These are phyloP conservation scores for Somion occarium DNA, from an alignment of 1,284 basidiomycete species.

Conservation along the genomic window DNA sequence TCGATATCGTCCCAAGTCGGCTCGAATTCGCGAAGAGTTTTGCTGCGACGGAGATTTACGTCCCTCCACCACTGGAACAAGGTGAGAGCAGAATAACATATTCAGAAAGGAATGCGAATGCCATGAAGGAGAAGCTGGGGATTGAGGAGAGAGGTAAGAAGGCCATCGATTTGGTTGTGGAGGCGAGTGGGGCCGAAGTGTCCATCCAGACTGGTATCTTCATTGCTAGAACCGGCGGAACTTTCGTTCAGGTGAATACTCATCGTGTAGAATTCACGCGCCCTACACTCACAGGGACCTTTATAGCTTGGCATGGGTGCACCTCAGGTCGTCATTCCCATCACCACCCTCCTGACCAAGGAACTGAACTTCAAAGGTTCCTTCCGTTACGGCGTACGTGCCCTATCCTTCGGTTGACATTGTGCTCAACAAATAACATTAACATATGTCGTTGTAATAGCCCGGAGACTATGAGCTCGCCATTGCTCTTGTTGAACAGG, in stretches of 20 bases:
- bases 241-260: conserved; percentile 64
- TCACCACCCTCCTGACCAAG: conserved; percentile 62
- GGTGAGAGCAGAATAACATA: conserved; percentile 69
- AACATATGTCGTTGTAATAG: conserved; percentile 30
- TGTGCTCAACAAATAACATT: neutral
- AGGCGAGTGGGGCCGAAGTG: conserved; percentile 86
- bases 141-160: conserved; percentile 56
- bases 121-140: conserved; percentile 52
- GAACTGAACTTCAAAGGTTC: conserved; percentile 82
- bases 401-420: conserved; percentile 1
- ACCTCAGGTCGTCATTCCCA: conserved; percentile 57
- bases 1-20: conserved; percentile 81
- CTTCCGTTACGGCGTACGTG: conserved; percentile 79
- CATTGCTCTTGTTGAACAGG: conserved; percentile 74
- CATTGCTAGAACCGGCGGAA: conserved; percentile 71
- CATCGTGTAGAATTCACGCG: no score
- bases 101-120: conserved; percentile 60
- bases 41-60: conserved; percentile 82
- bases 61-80: conserved; percentile 57
- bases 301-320: conserved; percentile 72
- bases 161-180: conserved; percentile 70
- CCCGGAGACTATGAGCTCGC: conserved; percentile 84
- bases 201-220: conserved; percentile 82
- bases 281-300: no score
- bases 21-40: conserved; percentile 86